These are phyloP conservation scores for Kitagawia praeruptora DNA, from an alignment of 129 eudicot species.

Conservation along the genomic window DNA sequence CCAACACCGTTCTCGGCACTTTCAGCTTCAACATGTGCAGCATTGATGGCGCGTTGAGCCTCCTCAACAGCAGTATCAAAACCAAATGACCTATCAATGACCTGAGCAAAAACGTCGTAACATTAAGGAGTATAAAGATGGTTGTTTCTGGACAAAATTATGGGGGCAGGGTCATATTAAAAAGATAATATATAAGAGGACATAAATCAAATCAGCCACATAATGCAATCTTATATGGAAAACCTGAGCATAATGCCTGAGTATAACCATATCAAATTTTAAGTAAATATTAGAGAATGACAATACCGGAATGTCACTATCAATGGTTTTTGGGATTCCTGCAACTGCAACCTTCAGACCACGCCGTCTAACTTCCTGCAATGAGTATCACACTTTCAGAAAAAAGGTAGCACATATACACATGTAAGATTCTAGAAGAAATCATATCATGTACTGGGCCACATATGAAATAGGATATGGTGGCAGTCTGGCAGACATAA, in stretches of 20 bases:
- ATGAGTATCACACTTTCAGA: conserved; percentile 6
- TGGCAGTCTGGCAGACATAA: not conserved
- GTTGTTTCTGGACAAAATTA: not conserved
- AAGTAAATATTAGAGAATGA: not conserved
- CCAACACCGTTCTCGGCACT: conserved; percentile 90
- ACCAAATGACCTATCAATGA: conserved; percentile 90
- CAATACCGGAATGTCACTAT: conserved; percentile 78
- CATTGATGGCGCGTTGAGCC: conserved; percentile 94
- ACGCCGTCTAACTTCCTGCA: conserved; percentile 81
- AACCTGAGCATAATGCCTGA: not conserved
- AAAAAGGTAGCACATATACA: not conserved
- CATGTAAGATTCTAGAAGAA: not conserved
- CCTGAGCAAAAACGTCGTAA: conserved; percentile 30
- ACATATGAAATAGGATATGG: not conserved
- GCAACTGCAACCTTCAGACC: conserved; percentile 78
- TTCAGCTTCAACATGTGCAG: conserved; percentile 93
- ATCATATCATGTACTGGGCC: not conserved
- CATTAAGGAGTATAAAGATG: not conserved
- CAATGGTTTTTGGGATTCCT: conserved; percentile 84
- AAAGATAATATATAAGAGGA: not conserved
- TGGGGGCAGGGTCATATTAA: not conserved
- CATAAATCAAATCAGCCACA: not conserved
- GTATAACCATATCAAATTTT: not conserved
- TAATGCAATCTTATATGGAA: not conserved
- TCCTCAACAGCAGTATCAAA: conserved; percentile 99